phyloP scores from a whole-genome alignment of 345 rosid species.

The Draba incana region DNA sequence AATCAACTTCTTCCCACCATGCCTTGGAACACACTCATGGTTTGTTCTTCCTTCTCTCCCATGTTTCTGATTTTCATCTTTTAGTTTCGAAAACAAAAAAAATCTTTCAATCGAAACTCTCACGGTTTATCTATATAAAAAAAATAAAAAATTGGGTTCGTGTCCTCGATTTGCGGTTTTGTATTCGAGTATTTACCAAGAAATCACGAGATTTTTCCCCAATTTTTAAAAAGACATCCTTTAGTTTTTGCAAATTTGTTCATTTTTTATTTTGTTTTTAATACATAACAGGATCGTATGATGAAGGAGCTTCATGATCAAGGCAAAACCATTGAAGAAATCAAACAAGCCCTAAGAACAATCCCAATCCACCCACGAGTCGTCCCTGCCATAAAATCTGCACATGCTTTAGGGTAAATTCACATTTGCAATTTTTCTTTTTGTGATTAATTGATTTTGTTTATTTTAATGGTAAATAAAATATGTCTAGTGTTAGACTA shows the following conservation, averaged over 20 bases:
- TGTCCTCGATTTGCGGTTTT: too few relatives aligned
- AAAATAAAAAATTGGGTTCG: too few relatives aligned
- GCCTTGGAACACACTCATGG: slow-evolving; percentile 96
- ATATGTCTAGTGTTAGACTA: slow-evolving; percentile 21
- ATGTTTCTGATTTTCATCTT: background rate
- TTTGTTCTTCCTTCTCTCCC: slow-evolving; percentile 33
- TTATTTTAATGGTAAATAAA: background rate
- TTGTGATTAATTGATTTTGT: background rate
- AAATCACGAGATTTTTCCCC: too few relatives aligned
- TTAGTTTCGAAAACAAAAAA: background rate
- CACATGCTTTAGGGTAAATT: slow-evolving; percentile 62
- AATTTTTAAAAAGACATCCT: background rate
- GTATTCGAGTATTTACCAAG: too few relatives aligned
- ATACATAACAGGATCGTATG: slow-evolving; percentile 63
- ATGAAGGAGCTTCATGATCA: slow-evolving; percentile 70
- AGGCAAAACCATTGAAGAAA: slow-evolving; percentile 66
- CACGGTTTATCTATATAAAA: too few relatives aligned
- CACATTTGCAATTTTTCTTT: background rate
- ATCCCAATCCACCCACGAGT: slow-evolving; percentile 67
- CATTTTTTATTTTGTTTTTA: background rate
- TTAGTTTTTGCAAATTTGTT: background rate
- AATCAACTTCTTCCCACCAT: slow-evolving; percentile 82
- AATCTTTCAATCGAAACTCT: too few relatives aligned
- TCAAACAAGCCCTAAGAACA: slow-evolving; percentile 54
- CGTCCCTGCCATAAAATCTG: slow-evolving; percentile 73